Base-by-base conservation (phyloP, 1,139 yeast genomes). In the Scheffersomyces parashehatae region DNA sequence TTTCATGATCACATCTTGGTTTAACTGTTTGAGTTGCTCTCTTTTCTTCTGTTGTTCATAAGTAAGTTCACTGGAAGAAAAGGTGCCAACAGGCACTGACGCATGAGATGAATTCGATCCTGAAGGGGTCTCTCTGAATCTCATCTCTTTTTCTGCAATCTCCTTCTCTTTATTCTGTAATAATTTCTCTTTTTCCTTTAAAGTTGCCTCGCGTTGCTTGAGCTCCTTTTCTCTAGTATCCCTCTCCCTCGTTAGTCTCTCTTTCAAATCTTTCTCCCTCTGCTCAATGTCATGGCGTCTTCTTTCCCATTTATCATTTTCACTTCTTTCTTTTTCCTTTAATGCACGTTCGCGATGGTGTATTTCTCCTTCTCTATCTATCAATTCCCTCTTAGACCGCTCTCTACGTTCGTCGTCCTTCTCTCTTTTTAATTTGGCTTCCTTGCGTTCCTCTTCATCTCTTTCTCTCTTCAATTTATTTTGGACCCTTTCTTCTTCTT, bases 131-230 rank as follows among this genome's bases (percentile, higher is more conserved):
- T 47, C 35, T 49, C 52, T 7, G 11, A 39, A 32, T 29, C 29
- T 41, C 44, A 62, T 54, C 44, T 76, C 65, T 48, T 73, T 75
- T 37, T 65, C 67, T 38, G 65, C 67, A 38, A 68, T 43, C 49
- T 72, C 71, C 16, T 59, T 79, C 77, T 26, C 74, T 52, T 30
- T 65, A 35, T 11, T 38, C 41, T 35, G 38, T 5, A 29, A 14
- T 16, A 41, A 46, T 11, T 40, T 40, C 28, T 50, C 53, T 15
- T 41, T 40, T 28, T 48, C 50, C 29, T 49, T 49, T 12, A 49
- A 41, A 24, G 45, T 51, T 5, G 37, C 38, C 41, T 56, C 55
- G 36, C 48, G 41, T 7, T 45, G 48, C 4, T 40, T 42, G 16
- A 45, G 43, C 20, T 41, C 45, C 35, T 40, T 41, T 37, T 47